Percentiles rank a stretch among this genome's conserved stretches.
Conservation (phyloP, 345 rosid genomes). For the Eucalyptus cloeziana region DNA sequence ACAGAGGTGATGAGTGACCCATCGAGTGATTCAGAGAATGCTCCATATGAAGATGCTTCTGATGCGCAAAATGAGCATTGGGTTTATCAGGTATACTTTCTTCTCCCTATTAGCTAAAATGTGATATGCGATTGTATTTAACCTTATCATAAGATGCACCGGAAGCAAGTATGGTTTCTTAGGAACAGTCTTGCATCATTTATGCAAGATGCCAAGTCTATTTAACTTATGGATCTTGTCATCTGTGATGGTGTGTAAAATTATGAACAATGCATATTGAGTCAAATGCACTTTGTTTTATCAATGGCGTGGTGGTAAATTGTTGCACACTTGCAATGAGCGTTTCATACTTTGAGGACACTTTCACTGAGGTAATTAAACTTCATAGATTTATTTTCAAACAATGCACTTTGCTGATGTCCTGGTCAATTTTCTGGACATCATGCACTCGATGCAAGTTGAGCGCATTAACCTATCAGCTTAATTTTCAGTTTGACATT, state of each 20-base stretch:
- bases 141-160: neutral
- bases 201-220: neutral
- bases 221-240: neutral
- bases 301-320: neutral
- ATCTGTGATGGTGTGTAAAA: neutral
- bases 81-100: slow-evolving; percentile 18
- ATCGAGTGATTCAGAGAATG: slow-evolving; percentile 66
- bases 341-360: neutral
- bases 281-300: neutral
- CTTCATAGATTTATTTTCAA: neutral
- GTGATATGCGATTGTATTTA: neutral
- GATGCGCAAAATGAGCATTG: slow-evolving; percentile 53
- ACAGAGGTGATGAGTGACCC: slow-evolving; percentile 90
- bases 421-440: neutral
- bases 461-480: neutral
- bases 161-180: neutral
- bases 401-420: neutral
- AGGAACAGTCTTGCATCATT: neutral
- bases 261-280: neutral
- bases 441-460: neutral
- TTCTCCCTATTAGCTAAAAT: neutral
- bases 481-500: neutral
- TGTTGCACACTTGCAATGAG: neutral
- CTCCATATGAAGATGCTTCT: slow-evolving; percentile 72
- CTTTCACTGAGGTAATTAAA: neutral